Evolutionary conservation across 2,329 filamentous ascomycete genomes (phyloP).

Genomic region (Fusarium setosum): DNA sequence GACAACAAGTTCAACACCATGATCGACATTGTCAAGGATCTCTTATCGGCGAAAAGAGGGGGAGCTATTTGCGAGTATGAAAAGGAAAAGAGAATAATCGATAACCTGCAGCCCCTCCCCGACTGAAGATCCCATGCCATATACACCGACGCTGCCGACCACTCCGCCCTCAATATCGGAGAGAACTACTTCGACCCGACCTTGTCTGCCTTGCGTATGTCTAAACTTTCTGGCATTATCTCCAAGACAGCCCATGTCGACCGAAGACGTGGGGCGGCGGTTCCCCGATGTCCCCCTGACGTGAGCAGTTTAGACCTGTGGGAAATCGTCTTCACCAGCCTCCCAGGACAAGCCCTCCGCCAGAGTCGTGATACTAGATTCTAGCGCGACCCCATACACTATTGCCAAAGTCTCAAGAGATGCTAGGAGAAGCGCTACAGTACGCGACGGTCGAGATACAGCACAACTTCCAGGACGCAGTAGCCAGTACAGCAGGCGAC

Average conservation of each 20-base stretch:
- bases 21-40: background rate
- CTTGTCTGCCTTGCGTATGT: background rate
- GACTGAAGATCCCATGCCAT: background rate
- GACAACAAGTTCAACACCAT: background rate
- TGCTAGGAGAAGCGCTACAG: background rate
- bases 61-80: too few relatives aligned
- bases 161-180: too few relatives aligned
- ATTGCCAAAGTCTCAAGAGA: background rate
- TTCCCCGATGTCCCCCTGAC: background rate
- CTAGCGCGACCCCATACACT: background rate
- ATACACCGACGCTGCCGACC: background rate
- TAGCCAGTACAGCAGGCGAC: background rate
- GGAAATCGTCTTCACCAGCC: too few relatives aligned
- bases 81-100: background rate
- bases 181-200: background rate
- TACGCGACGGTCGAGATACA: background rate
- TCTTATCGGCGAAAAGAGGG: too few relatives aligned
- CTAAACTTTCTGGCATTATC: background rate
- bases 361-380: background rate
- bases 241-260: background rate
- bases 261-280: background rate
- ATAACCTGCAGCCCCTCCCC: background rate
- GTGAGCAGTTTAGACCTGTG: background rate
- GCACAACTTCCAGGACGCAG: background rate
- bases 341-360: too few relatives aligned